These are phyloP conservation scores for Suillus spraguei DNA, from an alignment of 768 basidiomycete species.

Conservation along the genomic window DNA sequence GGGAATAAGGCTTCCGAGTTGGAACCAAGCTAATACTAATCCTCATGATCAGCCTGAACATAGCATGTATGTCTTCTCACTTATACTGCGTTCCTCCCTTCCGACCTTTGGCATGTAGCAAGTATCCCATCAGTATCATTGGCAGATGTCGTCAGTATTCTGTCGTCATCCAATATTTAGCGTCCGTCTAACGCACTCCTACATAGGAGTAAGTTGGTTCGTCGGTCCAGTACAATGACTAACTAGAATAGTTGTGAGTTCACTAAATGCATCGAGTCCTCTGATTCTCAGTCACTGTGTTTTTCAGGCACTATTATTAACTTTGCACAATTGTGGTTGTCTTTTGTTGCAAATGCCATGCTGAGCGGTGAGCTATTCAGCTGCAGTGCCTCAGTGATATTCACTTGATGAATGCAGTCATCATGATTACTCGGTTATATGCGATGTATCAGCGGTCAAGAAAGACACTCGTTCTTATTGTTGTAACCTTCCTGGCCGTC, in stretches of 20 bases:
- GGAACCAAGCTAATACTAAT: background rate
- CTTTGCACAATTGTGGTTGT: background rate
- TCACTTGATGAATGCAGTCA: background rate
- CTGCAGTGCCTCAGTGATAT: background rate
- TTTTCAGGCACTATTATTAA: background rate
- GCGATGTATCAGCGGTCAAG: slow-evolving; percentile 2
- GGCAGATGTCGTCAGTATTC: background rate
- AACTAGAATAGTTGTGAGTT: slow-evolving; percentile 1
- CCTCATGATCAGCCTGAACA: background rate
- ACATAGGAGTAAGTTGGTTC: background rate
- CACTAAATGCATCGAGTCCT: background rate
- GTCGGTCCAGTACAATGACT: background rate
- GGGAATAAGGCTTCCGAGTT: background rate
- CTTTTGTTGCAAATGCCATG: background rate
- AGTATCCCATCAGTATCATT: background rate
- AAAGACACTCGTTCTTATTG: background rate
- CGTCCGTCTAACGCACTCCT: background rate
- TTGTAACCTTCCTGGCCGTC: background rate
- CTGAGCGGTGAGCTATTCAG: slow-evolving; percentile 1
- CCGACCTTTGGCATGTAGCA: background rate
- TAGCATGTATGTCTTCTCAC: background rate
- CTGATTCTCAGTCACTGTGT: background rate
- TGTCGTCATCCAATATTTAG: no score
- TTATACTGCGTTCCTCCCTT: no score
- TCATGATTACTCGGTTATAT: background rate